Percentiles rank a stretch among this genome's conserved stretches.
These are phyloP conservation scores for Nicotiana attenuata DNA, from an alignment of 257 asterid species.

Conservation along the genomic window DNA sequence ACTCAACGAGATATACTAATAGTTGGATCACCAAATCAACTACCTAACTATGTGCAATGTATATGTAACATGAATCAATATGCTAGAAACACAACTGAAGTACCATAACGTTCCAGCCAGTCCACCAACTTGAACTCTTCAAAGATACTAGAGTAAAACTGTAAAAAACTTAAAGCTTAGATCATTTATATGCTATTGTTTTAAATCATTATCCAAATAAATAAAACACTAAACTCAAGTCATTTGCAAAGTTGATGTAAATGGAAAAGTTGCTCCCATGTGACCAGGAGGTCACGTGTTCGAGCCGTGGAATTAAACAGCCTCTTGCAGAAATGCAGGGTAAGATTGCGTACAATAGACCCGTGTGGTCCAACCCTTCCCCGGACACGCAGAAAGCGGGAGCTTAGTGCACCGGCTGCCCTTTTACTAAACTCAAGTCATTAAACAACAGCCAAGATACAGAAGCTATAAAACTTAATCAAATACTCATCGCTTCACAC, in stretches of 20 bases:
- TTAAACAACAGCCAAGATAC: background rate
- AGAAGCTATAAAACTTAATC: background rate
- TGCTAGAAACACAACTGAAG: background rate
- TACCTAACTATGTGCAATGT: background rate
- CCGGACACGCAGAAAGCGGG: too few relatives aligned
- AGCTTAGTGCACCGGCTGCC: too few relatives aligned
- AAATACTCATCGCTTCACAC: background rate
- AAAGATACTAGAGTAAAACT: too few relatives aligned
- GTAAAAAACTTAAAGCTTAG: background rate
- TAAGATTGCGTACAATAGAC: too few relatives aligned
- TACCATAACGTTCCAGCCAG: background rate
- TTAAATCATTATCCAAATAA: background rate
- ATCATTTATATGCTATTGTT: background rate
- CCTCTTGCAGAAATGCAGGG: too few relatives aligned
- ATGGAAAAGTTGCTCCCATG: too few relatives aligned
- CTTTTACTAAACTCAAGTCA: background rate
- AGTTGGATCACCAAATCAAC: background rate
- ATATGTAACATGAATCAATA: background rate
- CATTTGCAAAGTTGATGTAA: background rate
- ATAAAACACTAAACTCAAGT: background rate
- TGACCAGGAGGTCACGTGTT: too few relatives aligned
- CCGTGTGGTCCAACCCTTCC: too few relatives aligned
- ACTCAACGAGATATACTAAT: too few relatives aligned
- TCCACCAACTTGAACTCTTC: background rate
- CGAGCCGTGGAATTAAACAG: too few relatives aligned